Percentiles rank a stretch among this genome's conserved stretches.
Evolutionary conservation across 345 rosid species (phyloP).

Genomic region (Citrus unshiu): DNA sequence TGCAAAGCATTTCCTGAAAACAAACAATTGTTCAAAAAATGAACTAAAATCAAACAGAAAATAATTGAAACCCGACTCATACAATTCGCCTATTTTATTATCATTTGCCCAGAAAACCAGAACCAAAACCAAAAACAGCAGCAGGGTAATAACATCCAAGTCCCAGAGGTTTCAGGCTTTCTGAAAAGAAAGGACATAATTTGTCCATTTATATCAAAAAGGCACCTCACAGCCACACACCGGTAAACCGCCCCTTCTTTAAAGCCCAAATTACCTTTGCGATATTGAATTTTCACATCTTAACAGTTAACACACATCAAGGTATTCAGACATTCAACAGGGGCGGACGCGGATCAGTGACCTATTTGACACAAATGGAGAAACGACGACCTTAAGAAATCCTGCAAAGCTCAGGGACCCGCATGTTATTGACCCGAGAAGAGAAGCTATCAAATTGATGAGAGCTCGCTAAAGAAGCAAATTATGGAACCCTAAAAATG

Average conservation of each 20-base stretch:
- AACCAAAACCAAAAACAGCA: no score
- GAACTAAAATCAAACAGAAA: not conserved
- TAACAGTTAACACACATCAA: no score
- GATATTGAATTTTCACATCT: no score
- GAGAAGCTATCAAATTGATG: not conserved
- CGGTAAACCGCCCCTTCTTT: no score
- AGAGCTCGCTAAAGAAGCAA: not conserved
- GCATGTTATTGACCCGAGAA: not conserved
- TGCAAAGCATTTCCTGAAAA: conserved; percentile 68
- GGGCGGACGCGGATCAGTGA: not conserved
- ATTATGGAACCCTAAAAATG: conserved; percentile 4
- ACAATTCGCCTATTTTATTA: not conserved
- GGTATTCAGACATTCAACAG: not conserved
- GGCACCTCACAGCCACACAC: no score
- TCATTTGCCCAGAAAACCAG: not conserved
- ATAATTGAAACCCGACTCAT: not conserved
- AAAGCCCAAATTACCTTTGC: no score
- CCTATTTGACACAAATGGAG: not conserved
- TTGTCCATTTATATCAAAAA: not conserved
- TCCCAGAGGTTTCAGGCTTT: not conserved
- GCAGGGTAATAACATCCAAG: not conserved
- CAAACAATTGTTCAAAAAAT: not conserved
- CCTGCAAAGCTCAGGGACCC: not conserved
- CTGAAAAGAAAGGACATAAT: no score
- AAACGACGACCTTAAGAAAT: not conserved